Evolutionary conservation across 179 eudicot species (phyloP).

Genomic region (Silene noctiflora): DNA sequence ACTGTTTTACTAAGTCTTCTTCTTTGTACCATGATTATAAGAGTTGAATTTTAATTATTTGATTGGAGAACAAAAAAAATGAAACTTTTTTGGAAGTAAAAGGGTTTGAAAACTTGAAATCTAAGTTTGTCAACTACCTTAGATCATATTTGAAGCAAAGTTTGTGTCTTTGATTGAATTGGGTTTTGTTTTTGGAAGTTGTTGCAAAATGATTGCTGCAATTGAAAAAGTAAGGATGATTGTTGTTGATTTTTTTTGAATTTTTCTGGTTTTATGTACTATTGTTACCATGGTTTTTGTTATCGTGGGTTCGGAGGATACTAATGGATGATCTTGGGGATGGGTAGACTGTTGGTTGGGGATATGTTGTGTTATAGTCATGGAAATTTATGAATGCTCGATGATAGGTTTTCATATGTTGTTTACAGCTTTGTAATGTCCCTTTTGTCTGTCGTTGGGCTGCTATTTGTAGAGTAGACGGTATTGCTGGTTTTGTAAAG

Average conservation of each 20-base stretch:
- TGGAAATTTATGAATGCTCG: not conserved
- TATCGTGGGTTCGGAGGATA: not conserved
- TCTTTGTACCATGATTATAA: not conserved
- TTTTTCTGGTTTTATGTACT: not conserved
- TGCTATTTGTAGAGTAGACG: not conserved
- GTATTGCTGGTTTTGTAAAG: not conserved
- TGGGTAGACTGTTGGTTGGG: not conserved
- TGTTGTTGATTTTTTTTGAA: not conserved
- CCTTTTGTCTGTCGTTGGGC: not conserved
- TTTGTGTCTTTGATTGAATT: not conserved
- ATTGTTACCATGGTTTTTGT: not conserved
- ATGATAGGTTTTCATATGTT: not conserved
- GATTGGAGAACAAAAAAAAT: not conserved
- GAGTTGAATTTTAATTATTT: not conserved
- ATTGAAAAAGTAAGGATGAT: not conserved
- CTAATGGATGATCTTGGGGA: not conserved
- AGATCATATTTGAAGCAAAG: not conserved
- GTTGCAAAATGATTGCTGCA: not conserved
- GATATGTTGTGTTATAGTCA: not conserved
- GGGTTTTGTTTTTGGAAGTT: not conserved
- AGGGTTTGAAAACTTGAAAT: not conserved
- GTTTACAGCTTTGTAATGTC: not conserved
- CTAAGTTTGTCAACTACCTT: not conserved
- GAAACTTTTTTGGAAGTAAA: not conserved
- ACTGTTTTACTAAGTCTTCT: slow-evolving; percentile 10